Conservation (phyloP, 768 basidiomycete genomes). For the Leccinum pellstonianum region DNA sequence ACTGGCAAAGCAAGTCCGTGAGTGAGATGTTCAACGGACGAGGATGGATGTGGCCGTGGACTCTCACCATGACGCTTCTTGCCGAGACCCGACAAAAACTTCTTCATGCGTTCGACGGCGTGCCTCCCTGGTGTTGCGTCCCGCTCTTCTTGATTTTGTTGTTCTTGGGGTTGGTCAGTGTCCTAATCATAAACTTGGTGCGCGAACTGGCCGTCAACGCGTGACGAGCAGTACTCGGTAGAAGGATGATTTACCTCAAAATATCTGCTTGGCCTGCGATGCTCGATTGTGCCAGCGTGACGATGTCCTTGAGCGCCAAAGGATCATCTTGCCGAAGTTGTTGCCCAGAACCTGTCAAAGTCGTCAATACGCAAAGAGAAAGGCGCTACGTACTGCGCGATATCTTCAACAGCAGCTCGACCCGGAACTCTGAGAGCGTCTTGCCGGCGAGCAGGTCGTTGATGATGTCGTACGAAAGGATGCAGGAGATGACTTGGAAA, state of each 20-base stretch:
- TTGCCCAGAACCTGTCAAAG: constrained; percentile 74
- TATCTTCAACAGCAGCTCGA: constrained; percentile 86
- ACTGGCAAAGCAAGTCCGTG: constrained; percentile 45
- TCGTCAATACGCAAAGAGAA: constrained; percentile 4
- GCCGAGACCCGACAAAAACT: constrained; percentile 70
- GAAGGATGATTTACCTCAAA: constrained; percentile 44
- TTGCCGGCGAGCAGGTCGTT: constrained; percentile 59
- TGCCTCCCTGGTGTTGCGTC: constrained; percentile 67
- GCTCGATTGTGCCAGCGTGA: constrained; percentile 75
- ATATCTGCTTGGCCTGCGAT: constrained; percentile 48
- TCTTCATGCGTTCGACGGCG: constrained; percentile 84
- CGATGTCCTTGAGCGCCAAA: constrained; percentile 86
- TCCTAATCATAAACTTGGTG: constrained; percentile 96
- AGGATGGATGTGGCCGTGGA: background rate
- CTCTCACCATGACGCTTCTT: constrained; percentile 71
- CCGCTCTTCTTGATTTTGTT: constrained; percentile 73
- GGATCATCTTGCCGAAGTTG: constrained; percentile 94
- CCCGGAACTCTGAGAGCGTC: constrained; percentile 70
- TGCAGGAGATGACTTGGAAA: constrained; percentile 87
- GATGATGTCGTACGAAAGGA: constrained; percentile 89
- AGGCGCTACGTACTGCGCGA: constrained; percentile 58
- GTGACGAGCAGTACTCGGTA: background rate
- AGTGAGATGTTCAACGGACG: background rate
- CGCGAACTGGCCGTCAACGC: constrained; percentile 60
- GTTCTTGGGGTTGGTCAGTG: constrained; percentile 87